Evolutionary conservation across 805 yeast genomes (phyloP).

Genomic region (Candida wancherniae): DNA sequence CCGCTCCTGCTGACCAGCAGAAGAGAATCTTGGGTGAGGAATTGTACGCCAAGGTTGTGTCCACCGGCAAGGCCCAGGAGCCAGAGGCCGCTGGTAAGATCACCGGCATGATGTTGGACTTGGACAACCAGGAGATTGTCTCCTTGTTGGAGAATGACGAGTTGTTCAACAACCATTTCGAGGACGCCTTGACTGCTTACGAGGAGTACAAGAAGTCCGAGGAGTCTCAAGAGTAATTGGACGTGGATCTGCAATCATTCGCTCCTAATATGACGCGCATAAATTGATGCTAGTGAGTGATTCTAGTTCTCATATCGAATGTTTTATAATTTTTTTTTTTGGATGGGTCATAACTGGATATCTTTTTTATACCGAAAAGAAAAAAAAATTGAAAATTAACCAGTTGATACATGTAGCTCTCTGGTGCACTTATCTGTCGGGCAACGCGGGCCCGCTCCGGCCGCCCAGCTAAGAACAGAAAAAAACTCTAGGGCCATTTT

Average conservation of each 20-base stretch:
- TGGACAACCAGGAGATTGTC: constrained; percentile 87
- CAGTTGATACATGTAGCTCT: no score
- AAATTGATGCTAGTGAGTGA: constrained; percentile 11
- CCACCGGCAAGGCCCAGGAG: constrained; percentile 82
- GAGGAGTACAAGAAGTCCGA: constrained; percentile 75
- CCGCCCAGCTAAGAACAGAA: no score
- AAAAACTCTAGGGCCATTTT: no score
- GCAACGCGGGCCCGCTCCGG: no score
- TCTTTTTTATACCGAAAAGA: constrained; percentile 20
- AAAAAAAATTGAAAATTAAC: constrained; percentile 13
- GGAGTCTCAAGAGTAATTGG: constrained; percentile 22
- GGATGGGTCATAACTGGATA: constrained; percentile 25
- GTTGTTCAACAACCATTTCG: constrained; percentile 82
- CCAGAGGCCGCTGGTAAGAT: constrained; percentile 97
- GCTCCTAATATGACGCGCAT: constrained; percentile 2
- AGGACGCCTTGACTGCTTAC: constrained; percentile 92
- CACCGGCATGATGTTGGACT: constrained; percentile 97
- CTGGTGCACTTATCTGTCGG: no score
- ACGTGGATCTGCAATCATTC: not conserved
- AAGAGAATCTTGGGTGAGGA: constrained; percentile 98
- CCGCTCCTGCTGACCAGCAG: constrained; percentile 81
- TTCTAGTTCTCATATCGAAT: constrained; percentile 14
- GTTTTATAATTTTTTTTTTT: constrained; percentile 16
- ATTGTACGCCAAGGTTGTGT: constrained; percentile 85
- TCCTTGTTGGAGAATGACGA: constrained; percentile 87